phyloP scores from a whole-genome alignment of 164 flowering plant species.

The Chimonanthus praecox region DNA sequence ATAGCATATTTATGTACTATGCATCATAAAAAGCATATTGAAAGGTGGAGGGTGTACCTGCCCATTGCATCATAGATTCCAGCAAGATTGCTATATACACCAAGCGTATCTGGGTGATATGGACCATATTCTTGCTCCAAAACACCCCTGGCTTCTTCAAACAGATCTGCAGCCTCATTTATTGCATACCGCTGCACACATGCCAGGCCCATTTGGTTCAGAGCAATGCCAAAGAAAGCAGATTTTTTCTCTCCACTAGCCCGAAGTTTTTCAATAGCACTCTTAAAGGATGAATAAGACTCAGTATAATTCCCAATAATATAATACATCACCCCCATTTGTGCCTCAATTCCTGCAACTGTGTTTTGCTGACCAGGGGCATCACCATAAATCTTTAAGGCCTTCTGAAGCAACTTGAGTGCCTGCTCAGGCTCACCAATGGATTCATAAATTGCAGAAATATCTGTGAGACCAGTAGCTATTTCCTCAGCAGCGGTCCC shows the following conservation, averaged over 20 bases:
- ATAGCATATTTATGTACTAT: neutral
- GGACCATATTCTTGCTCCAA: conserved; percentile 87
- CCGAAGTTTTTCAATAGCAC: conserved; percentile 66
- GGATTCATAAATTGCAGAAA: conserved; percentile 87
- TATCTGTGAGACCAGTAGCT: conserved; percentile 79
- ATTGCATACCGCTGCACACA: conserved; percentile 77
- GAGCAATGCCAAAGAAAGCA: conserved; percentile 83
- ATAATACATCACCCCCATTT: conserved; percentile 90
- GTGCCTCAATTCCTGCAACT: conserved; percentile 89
- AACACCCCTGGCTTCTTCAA: conserved; percentile 79
- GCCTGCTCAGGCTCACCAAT: conserved; percentile 86
- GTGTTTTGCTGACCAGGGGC: conserved; percentile 91
- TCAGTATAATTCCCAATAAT: conserved; percentile 71
- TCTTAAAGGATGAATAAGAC: conserved; percentile 61
- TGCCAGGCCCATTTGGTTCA: conserved; percentile 93
- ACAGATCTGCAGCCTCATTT: conserved; percentile 75
- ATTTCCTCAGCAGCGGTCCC: conserved; percentile 81
- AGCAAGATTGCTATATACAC: conserved; percentile 94
- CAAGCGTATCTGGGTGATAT: conserved; percentile 89
- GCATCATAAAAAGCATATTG: neutral
- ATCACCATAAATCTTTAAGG: conserved; percentile 57
- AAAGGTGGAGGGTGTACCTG: conserved; percentile 41
- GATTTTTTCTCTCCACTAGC: conserved; percentile 84
- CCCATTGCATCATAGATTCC: conserved; percentile 97
- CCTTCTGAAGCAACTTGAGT: conserved; percentile 69